Base-by-base conservation (phyloP, 495 filamentous ascomycete species). In the Tetracladium marchalianum region DNA sequence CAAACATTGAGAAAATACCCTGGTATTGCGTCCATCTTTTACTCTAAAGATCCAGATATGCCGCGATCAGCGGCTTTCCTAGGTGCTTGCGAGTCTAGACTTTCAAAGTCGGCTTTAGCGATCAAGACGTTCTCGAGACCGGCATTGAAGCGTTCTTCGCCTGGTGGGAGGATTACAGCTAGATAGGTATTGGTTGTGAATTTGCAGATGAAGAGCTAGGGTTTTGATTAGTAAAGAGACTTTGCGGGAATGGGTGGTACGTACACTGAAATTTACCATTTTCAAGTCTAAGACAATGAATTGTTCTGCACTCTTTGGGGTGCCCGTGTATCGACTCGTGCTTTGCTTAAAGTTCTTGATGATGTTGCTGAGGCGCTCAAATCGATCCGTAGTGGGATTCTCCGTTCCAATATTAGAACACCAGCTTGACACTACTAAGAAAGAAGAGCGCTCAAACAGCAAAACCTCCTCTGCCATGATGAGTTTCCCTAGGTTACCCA, bases 161-260 rank as follows among this genome's bases (percentile, higher is more conserved):
- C 85, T 0, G 88, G 87, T 0, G 90, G 89, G 52, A 95, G 78
- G 15, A 90, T 84, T 0, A 90, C 82, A 46, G 94, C 83, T 41
- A 97, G 82, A 57, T 96, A 97, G 9, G 92, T 97, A 58, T 98
- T 98, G 33, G 90, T 87, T 0, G 92, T 98, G 55, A 98, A 83
- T 45, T 89, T 84, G 51, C 83, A 81, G 35, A 94, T 82, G 60
- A 96, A 95, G 69, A 95, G 82, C 11, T 39, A 48, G 3, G 7
- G 7, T 3, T n/a, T 27, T 7, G 7, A 7, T 27, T 27, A 27
- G 22, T 27, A 27, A 3, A 7, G 22, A 27, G 22, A 27, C 22
- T 27, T 27, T 27, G 22, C 22, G 3, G 7, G 7, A 27, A 3
- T 3, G 3, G 22, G 22, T 7, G 22, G 3, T 27, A 27, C 22